Percentiles rank a stretch among this genome's conserved stretches.
These are phyloP conservation scores for Coemansia sp. DNA, from an alignment of 192 early-diverging fungal genomes.

Conservation along the genomic window DNA sequence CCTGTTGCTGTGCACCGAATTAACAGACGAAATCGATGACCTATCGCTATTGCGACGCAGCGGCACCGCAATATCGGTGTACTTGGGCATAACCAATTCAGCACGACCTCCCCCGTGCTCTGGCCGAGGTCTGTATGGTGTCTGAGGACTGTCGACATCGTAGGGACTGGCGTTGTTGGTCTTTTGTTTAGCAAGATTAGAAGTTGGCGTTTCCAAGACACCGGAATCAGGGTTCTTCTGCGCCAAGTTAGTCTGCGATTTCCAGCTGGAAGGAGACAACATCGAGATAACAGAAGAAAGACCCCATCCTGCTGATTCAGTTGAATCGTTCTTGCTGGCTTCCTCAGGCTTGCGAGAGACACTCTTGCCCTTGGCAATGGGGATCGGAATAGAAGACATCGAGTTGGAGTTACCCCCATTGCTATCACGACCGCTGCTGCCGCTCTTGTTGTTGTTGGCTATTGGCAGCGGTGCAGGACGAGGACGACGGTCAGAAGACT, in stretches of 20 bases:
- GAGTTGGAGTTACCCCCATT: not conserved
- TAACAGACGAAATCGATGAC: not conserved
- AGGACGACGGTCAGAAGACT: slow-evolving; percentile 18
- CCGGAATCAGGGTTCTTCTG: not conserved
- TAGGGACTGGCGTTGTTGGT: slow-evolving; percentile 31
- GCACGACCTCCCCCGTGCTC: slow-evolving; percentile 31
- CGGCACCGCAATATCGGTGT: slow-evolving; percentile 44
- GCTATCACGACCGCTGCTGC: slow-evolving; percentile 1
- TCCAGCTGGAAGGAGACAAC: slow-evolving; percentile 53
- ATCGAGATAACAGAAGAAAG: slow-evolving; percentile 27
- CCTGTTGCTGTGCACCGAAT: slow-evolving; percentile 8
- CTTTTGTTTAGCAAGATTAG: slow-evolving; percentile 7
- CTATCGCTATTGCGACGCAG: slow-evolving; percentile 35
- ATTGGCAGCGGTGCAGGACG: slow-evolving; percentile 17
- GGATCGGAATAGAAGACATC: slow-evolving; percentile 20
- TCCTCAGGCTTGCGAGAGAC: not conserved
- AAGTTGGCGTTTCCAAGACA: slow-evolving; percentile 28
- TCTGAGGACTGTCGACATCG: slow-evolving; percentile 44
- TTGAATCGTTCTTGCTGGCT: slow-evolving; percentile 11
- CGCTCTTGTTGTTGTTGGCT: slow-evolving; percentile 7
- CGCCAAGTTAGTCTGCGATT: slow-evolving; percentile 15
- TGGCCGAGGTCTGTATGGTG: slow-evolving; percentile 49
- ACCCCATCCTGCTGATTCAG: slow-evolving; percentile 32
- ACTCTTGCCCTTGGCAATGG: slow-evolving; percentile 15
- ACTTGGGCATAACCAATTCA: slow-evolving; percentile 45